Conservation (phyloP, 345 rosid genomes). For the Linum trigynum region DNA sequence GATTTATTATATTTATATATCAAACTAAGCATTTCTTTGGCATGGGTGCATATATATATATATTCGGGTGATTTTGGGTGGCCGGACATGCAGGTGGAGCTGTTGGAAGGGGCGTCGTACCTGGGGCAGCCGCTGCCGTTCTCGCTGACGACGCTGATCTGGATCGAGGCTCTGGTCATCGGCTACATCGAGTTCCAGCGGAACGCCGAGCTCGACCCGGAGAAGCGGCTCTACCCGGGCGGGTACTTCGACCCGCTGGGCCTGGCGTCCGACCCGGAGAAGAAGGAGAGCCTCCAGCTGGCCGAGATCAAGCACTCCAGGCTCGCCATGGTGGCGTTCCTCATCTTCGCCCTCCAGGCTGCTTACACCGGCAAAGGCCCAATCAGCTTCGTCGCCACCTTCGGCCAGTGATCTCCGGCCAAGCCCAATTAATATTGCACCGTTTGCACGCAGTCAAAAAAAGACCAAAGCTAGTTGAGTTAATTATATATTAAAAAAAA, state of each 20-base stretch:
- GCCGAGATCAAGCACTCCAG: slow-evolving; percentile 86
- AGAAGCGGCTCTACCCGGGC: slow-evolving; percentile 66
- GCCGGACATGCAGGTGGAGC: slow-evolving; percentile 5
- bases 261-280: slow-evolving; percentile 65
- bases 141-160: slow-evolving; percentile 2
- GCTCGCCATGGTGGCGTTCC: slow-evolving; percentile 81
- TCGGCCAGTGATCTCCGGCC: slow-evolving; percentile 25
- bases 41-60: not conserved
- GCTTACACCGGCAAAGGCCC: slow-evolving; percentile 79
- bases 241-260: slow-evolving; percentile 81
- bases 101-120: slow-evolving; percentile 4
- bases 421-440: not conserved
- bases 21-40: no score
- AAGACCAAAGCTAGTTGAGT: no score
- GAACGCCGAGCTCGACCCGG: slow-evolving; percentile 55
- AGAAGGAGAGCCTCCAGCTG: slow-evolving; percentile 48
- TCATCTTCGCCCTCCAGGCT: slow-evolving; percentile 64
- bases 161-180: slow-evolving; percentile 1
- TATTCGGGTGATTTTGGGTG: not conserved
- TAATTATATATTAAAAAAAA: no score
- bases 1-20: no score
- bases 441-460: no score
- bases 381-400: slow-evolving; percentile 64
- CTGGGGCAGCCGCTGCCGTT: slow-evolving; percentile 1
- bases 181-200: slow-evolving; percentile 7